phyloP scores from a whole-genome alignment of 495 filamentous ascomycete species.

The Aspergillus hancockii region DNA sequence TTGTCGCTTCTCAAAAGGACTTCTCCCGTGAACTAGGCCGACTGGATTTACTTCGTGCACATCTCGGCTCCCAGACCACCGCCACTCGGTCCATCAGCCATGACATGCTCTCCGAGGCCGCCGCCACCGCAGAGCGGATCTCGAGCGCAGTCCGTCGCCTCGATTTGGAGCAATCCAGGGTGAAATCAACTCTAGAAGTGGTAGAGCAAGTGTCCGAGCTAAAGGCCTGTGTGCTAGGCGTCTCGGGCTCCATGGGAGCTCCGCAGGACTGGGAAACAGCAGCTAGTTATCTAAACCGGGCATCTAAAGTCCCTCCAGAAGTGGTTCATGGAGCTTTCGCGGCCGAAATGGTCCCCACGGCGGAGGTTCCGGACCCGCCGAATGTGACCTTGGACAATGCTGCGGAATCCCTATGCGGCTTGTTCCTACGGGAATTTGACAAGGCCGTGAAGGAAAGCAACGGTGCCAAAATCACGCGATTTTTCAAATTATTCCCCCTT shows the following conservation, averaged over 20 bases:
- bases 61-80: constrained; percentile 84
- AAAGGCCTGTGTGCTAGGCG: constrained; percentile 93
- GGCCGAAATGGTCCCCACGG: constrained; percentile 87
- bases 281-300: constrained; percentile 82
- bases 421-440: constrained; percentile 94
- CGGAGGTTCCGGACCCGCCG: constrained; percentile 91
- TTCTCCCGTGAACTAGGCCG: constrained; percentile 79
- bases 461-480: constrained; percentile 84
- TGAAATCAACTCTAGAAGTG: constrained; percentile 85
- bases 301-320: constrained; percentile 72
- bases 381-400: constrained; percentile 84
- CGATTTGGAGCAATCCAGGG: constrained; percentile 86
- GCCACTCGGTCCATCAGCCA: constrained; percentile 81
- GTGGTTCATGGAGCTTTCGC: constrained; percentile 88
- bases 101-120: constrained; percentile 81
- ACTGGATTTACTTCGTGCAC: constrained; percentile 87
- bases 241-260: constrained; percentile 92
- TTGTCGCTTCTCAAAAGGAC: constrained; percentile 79
- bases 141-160: constrained; percentile 81
- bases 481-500: constrained; percentile 96
- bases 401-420: constrained; percentile 78
- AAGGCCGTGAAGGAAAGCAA: constrained; percentile 84
- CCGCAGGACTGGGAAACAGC: constrained; percentile 99
- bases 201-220: constrained; percentile 96
- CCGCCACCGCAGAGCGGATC: constrained; percentile 82